Base-by-base conservation (phyloP, 352 stramenopile species). In the Phytophthora melonis region DNA sequence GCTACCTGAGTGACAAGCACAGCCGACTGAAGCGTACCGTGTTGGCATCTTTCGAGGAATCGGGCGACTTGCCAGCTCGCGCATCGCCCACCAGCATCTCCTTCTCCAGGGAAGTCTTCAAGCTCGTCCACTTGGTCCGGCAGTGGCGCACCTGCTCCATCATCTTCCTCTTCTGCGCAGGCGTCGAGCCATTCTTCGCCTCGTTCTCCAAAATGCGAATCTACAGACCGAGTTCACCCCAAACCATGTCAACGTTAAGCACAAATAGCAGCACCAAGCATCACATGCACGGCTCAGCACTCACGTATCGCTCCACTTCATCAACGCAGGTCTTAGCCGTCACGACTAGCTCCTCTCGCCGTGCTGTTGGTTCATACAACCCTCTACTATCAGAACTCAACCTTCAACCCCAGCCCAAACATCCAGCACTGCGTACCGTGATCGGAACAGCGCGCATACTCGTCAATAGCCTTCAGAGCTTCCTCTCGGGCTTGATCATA, bases 221-320 rank as follows among this genome's bases (percentile, higher is more conserved):
- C 86, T 93, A 30, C 25, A 27, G 62, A 25, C 3, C 30, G 58
- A 36, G 25, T 61, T 60, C 6, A 7, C 10, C n/a, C 14, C 25
- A 14, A 82, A 60, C 19, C 2, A 60, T 39, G 19, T 70, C 6
- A 78, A 19, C 25, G 25, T 30, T 2, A 30, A 30, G 25, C 25
- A 30, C 25, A 30, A 30, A 30, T 30, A 30, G 25, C 25, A 30
- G 25, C 25, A 30, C 25, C 25, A 30, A 30, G 25, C 25, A 30
- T 30, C 25, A 30, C 1, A 5, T 30, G 25, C 25, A 30, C 25
- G 25, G 25, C 25, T 30, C 25, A 30, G 25, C 25, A 30, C 66
- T 16, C 75, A 92, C 86, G 61, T 92, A 93, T 77, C 86, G 86
- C 57, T 93, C 86, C n/a, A 89, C 86, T 89, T 93, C 86, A 32